Conservation (phyloP, 805 yeast species). For the Hanseniaspora hatyaiensis region DNA sequence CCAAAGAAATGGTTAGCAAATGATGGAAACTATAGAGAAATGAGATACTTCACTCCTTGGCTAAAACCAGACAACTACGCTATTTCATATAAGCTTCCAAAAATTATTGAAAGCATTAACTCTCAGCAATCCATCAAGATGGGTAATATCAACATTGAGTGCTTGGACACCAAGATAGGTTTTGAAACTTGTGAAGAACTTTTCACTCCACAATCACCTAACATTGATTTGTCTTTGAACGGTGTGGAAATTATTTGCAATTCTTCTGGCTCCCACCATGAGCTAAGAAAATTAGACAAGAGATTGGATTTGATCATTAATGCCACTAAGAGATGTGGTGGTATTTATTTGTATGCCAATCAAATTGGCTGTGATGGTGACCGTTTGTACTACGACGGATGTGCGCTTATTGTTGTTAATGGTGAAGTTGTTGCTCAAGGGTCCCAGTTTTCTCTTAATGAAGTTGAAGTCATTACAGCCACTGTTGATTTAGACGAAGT, state of each 20-base stretch:
- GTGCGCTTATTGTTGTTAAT: slow-evolving; percentile 86
- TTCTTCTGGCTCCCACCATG: slow-evolving; percentile 97
- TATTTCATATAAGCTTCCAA: slow-evolving; percentile 57
- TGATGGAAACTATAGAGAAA: slow-evolving; percentile 95
- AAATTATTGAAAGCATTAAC: slow-evolving; percentile 49
- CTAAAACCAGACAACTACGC: slow-evolving; percentile 42
- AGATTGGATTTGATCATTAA: slow-evolving; percentile 76
- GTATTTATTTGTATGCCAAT: slow-evolving; percentile 83
- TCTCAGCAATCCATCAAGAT: slow-evolving; percentile 60
- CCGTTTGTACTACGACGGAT: slow-evolving; percentile 89
- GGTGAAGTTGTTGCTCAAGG: slow-evolving; percentile 91
- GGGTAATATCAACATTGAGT: slow-evolving; percentile 83
- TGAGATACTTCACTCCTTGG: slow-evolving; percentile 97
- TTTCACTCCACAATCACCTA: slow-evolving; percentile 93
- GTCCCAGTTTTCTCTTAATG: slow-evolving; percentile 74
- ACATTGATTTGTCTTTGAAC: slow-evolving; percentile 78
- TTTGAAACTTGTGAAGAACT: slow-evolving; percentile 97
- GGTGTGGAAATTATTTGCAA: slow-evolving; percentile 97
- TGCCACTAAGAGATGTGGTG: slow-evolving; percentile 94
- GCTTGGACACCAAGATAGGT: slow-evolving; percentile 83
- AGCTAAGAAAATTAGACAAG: slow-evolving; percentile 75
- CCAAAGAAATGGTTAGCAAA: slow-evolving; percentile 91
- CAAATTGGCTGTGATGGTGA: slow-evolving; percentile 99
- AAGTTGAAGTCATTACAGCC: slow-evolving; percentile 92
- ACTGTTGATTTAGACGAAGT: slow-evolving; percentile 90